Base-by-base conservation (phyloP, 768 basidiomycete species). In the Tulasnella sp. region DNA sequence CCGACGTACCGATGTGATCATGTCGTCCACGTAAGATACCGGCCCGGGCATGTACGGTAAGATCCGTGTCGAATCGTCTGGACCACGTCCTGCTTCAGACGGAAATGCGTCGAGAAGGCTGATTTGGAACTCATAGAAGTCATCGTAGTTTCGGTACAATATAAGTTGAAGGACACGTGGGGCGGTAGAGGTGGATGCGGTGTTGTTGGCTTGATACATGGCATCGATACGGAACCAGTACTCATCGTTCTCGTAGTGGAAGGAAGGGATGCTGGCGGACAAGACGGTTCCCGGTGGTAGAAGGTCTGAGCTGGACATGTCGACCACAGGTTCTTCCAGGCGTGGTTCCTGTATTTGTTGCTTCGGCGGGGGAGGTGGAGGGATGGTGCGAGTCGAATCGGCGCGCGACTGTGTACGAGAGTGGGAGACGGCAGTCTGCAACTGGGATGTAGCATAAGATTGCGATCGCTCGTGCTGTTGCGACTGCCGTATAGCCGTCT, bases 41-140 rank as follows among this genome's bases (percentile, higher is more conserved):
- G 93, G 96, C 2, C 96, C 96, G 2, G 96, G 96, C 96, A 99
- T 99, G 72, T 82, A 97, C 1, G 96, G 96, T 25, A 99, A 74
- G 52, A 94, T 85, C 34, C 96, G 79, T 8, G 76, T 76, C 2
- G 69, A 67, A 22, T 62, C 61, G 30, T 66, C 68, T 24, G 50
- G 54, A 9, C 80, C 74, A 15, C 88, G 80, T 21, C 96, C 96
- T 12, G 92, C 96, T 73, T 99, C 96, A 46, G 79, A 79, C 5
- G 93, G 92, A 71, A 93, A 97, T 0, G 79, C 76, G 48, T 92
- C 80, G 62, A 98, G 80, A 22, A 99, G 79, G 3, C 80, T 75
- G 58, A 96, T 86, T 68, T 99, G 96, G 71, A 97, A 97, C 66
- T 93, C 89, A 73, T 94, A 97, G 71, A 99, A 99, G 71, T 99